Percentiles rank a stretch among this genome's conserved stretches.
These are phyloP conservation scores for Trichoderma atrobrunneum DNA, from an alignment of 2,329 filamentous ascomycete genomes.

Conservation along the genomic window DNA sequence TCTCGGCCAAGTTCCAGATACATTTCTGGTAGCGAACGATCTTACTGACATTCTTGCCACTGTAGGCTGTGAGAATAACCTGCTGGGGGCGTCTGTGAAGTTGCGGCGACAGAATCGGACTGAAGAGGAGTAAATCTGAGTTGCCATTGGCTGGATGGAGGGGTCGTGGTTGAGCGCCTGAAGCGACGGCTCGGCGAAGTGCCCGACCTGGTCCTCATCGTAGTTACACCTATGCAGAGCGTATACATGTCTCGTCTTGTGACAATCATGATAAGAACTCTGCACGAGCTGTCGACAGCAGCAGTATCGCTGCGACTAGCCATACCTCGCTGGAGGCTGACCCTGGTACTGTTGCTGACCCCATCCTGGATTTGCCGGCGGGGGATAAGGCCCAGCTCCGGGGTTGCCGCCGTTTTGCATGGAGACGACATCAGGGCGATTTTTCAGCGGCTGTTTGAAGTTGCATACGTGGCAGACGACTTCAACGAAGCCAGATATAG, in stretches of 20 bases:
- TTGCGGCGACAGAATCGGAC: not conserved
- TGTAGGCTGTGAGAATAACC: not conserved
- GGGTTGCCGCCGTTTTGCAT: conserved; percentile 45
- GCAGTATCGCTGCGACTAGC: not conserved
- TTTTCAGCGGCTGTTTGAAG: conserved; percentile 65
- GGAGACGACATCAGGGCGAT: conserved; percentile 54
- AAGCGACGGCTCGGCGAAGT: not conserved
- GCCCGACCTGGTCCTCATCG: not conserved
- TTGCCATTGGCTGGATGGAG: not conserved
- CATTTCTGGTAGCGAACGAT: not conserved
- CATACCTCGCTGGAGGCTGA: conserved; percentile 12
- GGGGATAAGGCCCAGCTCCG: conserved; percentile 27
- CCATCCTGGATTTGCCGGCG: conserved; percentile 25
- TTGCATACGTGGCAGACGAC: conserved; percentile 73
- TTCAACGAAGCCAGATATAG: conserved; percentile 64
- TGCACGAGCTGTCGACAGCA: not conserved
- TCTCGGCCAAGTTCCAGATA: not conserved
- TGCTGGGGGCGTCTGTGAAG: not conserved
- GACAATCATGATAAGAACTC: not conserved
- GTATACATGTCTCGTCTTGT: not conserved
- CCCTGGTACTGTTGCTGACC: conserved; percentile 8
- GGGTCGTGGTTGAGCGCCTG: not conserved
- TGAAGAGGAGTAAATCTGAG: not conserved
- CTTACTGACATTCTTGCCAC: not conserved
- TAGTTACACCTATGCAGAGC: not conserved